Base-by-base conservation (phyloP, 2,329 filamentous ascomycete species). In the Stagonosporopsis chrysanthemi region DNA sequence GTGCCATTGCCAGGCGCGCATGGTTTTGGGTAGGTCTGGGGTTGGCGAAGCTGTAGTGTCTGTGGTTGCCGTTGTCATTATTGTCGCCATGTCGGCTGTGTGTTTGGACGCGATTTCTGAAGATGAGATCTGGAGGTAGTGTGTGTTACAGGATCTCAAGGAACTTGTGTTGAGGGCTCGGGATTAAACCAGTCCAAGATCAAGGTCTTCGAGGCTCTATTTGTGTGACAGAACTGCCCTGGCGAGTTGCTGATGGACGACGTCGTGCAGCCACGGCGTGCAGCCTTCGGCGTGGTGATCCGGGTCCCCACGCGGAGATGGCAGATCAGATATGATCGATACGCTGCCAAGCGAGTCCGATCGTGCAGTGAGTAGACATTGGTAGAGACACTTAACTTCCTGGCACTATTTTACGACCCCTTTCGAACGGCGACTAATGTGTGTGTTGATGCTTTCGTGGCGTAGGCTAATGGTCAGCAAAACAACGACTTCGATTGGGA, bases 1-100 rank as follows among this genome's bases (percentile, higher is more conserved):
- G 12, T 44, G 47, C 56, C 61, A 69, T 59, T 67, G 66, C 67
- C 67, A 70, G 52, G 67, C 66, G 33, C 56, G 61, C 66, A 70
- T 70, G n/a, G 58, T 65, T 23, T 40, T 6, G 17, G 64, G 63
- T 6, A 65, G 53, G 7, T 54, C 19, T 9, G 39, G 50, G 6
- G 29, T 36, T 8, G 42, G 36, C 11, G 19, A 44, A 14, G 33
- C 56, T 31, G 47, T 26, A 3, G 11, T n/a, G 2, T 42, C 5
- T 6, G 53, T 42, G 14, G 29, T 61, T 31, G 41, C 17, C 12
- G 53, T 47, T 29, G 29, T 6, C 3, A 12, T 38, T 11, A 12
- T 33, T 14, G 38, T 52, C 11, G 38, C 38, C 47, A 50, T 56
- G 35, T 17, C 29, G 12, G 14, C 9, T 44, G 23, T 54, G 17